Base-by-base conservation (phyloP, 306 rosid genomes). In the Vigna nakashimae region DNA sequence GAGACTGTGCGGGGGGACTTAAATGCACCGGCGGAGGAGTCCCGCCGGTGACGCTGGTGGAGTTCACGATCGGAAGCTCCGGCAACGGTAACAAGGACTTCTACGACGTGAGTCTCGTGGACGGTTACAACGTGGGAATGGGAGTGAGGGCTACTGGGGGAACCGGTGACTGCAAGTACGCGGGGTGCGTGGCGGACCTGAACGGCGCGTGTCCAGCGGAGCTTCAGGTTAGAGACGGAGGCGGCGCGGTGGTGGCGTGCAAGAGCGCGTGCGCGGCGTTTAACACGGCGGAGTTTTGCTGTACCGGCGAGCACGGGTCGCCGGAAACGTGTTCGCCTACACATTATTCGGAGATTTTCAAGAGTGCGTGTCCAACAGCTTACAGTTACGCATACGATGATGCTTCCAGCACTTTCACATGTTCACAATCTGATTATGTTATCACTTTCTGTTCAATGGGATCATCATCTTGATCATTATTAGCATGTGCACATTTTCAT, bases 321-420 rank as follows among this genome's bases (percentile, higher is more conserved):
- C 97, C 97, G 20, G 78, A 86, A 64, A 95, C 91, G 1, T 95
- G 98, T 79, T 69, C 89, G 5, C 89, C 98, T 17, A 90, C 98
- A 13, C 75, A 77, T 11, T 95, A 92, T 84, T 95, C 98, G 45
- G 77, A 63, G 74, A 77, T 92, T 80, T 95, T 95, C 77, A 95
- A 95, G 90, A 76, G n/a, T 0, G 97, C 98, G 1, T 95, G 98
- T 15, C 98, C 98, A 2, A 26, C 90, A 9, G 97, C 98, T 5
- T 95, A 95, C 13, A 95, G 98, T 71, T 95, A 92, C 22, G 98
- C 98, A 0, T 95, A 95, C 38, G 98, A 92, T 26, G 98, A 95
- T 59, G 96, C 97, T 51, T 80, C 98, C 0, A 95, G 97, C 69
- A 95, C 98, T 34, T 89, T 92, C 79, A 95, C 98, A 0, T 95